phyloP scores from a whole-genome alignment of 768 basidiomycete species.

The Dentipellis sp. region DNA sequence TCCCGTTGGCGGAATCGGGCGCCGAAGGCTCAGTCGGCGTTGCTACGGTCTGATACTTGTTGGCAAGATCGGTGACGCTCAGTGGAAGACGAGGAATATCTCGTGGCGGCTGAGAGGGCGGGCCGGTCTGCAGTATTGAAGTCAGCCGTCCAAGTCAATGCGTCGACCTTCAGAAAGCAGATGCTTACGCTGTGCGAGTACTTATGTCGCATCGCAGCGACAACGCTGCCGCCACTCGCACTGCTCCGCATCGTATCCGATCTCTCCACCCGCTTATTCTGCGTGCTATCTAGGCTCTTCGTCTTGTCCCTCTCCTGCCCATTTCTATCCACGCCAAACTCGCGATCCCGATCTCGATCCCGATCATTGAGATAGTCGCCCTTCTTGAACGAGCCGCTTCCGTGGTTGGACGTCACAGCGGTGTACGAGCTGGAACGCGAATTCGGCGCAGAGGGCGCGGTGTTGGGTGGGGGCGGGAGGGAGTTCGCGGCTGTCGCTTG shows the following conservation, averaged over 20 bases:
- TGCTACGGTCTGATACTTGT: conserved; percentile 32
- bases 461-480: background rate
- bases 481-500: background rate
- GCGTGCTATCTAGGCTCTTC: conserved; percentile 6
- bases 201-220: conserved; percentile 60
- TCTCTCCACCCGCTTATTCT: conserved; percentile 29
- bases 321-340: conserved; percentile 19
- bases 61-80: conserved; percentile 56
- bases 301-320: conserved; percentile 17
- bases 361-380: conserved; percentile 15
- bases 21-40: background rate
- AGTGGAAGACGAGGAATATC: conserved; percentile 56
- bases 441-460: background rate
- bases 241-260: conserved; percentile 41
- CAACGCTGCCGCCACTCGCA: conserved; percentile 38
- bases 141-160: background rate
- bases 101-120: conserved; percentile 44
- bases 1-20: conserved; percentile 3
- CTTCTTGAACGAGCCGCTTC: conserved; percentile 5
- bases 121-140: conserved; percentile 30
- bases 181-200: conserved; percentile 49
- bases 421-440: conserved; percentile 8
- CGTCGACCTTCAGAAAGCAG: background rate
- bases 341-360: conserved; percentile 17
- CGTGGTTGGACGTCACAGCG: background rate